These are phyloP conservation scores for Magnaporthiopsis rhizophila DNA, from an alignment of 2,329 filamentous ascomycete genomes.

Conservation along the genomic window DNA sequence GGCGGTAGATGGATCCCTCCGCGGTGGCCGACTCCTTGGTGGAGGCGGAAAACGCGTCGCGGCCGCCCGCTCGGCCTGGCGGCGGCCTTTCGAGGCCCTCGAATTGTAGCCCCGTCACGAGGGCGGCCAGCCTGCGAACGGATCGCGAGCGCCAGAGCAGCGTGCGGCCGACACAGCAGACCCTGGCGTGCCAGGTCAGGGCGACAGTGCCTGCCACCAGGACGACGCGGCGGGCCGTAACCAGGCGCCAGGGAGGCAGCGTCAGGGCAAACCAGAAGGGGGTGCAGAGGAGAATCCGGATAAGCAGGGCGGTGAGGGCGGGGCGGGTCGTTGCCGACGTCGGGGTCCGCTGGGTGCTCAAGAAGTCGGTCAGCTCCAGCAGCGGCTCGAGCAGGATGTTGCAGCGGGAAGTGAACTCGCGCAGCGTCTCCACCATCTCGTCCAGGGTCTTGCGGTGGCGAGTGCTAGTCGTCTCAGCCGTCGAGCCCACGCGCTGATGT, in stretches of 20 bases:
- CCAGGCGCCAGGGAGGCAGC: constrained; percentile 66
- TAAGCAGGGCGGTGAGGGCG: constrained; percentile 80
- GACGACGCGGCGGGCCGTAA: constrained; percentile 78
- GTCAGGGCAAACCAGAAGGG: constrained; percentile 83
- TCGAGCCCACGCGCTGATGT: constrained; percentile 30
- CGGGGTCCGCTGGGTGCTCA: constrained; percentile 82
- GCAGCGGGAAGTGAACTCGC: constrained; percentile 83
- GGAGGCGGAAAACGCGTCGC: constrained; percentile 32
- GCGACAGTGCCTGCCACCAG: constrained; percentile 80
- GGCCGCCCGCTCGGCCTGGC: constrained; percentile 21
- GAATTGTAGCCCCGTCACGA: constrained; percentile 76
- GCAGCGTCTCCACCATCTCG: constrained; percentile 91
- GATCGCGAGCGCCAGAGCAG: constrained; percentile 83
- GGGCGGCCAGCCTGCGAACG: constrained; percentile 59
- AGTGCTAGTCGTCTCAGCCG: constrained; percentile 50
- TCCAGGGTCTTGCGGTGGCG: constrained; percentile 90
- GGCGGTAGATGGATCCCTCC: constrained; percentile 20
- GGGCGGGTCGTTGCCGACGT: constrained; percentile 87
- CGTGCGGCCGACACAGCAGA: constrained; percentile 74
- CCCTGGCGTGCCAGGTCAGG: constrained; percentile 86
- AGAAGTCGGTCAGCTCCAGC: constrained; percentile 81
- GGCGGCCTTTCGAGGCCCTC: constrained; percentile 29
- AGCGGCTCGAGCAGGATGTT: constrained; percentile 88
- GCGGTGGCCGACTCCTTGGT: constrained; percentile 24
- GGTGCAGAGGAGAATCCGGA: constrained; percentile 79